Evolutionary conservation across 768 basidiomycete species (phyloP), one percentile per base, ranked within the genome.

Genomic region (Trametes gibbosa): DNA sequence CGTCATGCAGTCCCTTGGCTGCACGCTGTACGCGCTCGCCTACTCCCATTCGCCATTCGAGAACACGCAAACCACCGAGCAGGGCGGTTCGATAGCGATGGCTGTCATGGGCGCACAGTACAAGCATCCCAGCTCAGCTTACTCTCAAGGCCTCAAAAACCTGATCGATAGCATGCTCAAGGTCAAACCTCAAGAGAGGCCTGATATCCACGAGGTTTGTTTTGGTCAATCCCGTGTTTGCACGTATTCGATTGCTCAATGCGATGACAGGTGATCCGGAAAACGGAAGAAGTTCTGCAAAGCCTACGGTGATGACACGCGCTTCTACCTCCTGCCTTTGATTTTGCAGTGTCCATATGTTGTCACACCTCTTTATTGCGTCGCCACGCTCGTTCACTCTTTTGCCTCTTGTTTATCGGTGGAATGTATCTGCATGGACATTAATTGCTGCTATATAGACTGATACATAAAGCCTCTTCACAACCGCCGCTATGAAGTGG

Each of bases 41-140:
- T 98, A 98, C 74, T 89, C 89, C 2, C 92, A 94, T 69, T 98
- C 96, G 2, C 96, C 96, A 0, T 99, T 99, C 67, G 96, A 99
- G 76, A 95, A 89, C 61, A 84, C 81, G 0, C 91, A 92, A 72
- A 92, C 90, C 5, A 93, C 90, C 2, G 92, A 94, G 65, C 95
- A 97, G 70, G 96, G 96, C 35, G 93, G 93, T 13, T 95, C 92
- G 45, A 94, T 98, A 68, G 95, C 95, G 1, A 96, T 99, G 95
- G 95, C 96, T 0, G 96, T 97, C 49, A 77, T 95, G 60, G 94
- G 91, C 64, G 96, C 94, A 0, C 87, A 91, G 65, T 99, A 95
- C 75, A 88, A 87, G 66, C 94, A 98, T 66, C 95, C 95, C 0
- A 78, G 75, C 53, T 90, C 89, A 3, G 84, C 82, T n/a, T 97